These are phyloP conservation scores for Volvariella volvacea DNA, from an alignment of 1,284 basidiomycete genomes.

Conservation along the genomic window DNA sequence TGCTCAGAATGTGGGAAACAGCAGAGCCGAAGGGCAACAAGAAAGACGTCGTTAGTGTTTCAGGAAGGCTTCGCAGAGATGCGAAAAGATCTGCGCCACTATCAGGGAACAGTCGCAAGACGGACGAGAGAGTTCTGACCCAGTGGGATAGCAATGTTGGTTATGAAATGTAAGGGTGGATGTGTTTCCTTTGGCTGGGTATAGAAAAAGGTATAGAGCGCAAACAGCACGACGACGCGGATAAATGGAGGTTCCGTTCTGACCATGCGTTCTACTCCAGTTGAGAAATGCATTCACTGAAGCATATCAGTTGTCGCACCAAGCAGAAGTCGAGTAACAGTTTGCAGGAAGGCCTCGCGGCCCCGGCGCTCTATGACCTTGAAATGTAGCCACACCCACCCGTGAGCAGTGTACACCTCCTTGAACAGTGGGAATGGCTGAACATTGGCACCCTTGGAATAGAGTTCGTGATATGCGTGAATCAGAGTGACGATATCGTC, in stretches of 20 bases:
- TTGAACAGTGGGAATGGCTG: slow-evolving; percentile 67
- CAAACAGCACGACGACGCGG: slow-evolving; percentile 55
- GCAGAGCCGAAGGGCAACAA: slow-evolving; percentile 42
- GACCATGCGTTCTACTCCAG: slow-evolving; percentile 42
- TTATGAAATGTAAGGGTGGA: slow-evolving; percentile 39
- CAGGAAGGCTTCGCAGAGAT: slow-evolving; percentile 39
- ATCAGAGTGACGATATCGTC: slow-evolving; percentile 53
- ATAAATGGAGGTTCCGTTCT: slow-evolving; percentile 41
- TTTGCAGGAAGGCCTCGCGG: slow-evolving; percentile 51
- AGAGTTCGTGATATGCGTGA: slow-evolving; percentile 39
- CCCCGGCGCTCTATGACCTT: slow-evolving; percentile 59
- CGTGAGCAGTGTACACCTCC: slow-evolving; percentile 52
- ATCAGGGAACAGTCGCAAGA: slow-evolving; percentile 6
- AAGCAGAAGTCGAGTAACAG: slow-evolving; percentile 55
- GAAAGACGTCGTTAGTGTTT: slow-evolving; percentile 27
- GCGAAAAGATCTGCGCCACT: slow-evolving; percentile 46
- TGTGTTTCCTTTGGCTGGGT: slow-evolving; percentile 53
- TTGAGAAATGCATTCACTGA: slow-evolving; percentile 3
- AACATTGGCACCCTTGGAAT: slow-evolving; percentile 21
- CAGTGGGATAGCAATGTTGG: slow-evolving; percentile 48
- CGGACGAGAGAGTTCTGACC: slow-evolving; percentile 28
- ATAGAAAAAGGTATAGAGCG: slow-evolving; percentile 57
- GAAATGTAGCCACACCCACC: slow-evolving; percentile 71
- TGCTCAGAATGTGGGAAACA: slow-evolving; percentile 38
- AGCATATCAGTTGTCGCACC: slow-evolving; percentile 33